Conservation (phyloP, 768 basidiomycete genomes). For the Trametes coccinea region DNA sequence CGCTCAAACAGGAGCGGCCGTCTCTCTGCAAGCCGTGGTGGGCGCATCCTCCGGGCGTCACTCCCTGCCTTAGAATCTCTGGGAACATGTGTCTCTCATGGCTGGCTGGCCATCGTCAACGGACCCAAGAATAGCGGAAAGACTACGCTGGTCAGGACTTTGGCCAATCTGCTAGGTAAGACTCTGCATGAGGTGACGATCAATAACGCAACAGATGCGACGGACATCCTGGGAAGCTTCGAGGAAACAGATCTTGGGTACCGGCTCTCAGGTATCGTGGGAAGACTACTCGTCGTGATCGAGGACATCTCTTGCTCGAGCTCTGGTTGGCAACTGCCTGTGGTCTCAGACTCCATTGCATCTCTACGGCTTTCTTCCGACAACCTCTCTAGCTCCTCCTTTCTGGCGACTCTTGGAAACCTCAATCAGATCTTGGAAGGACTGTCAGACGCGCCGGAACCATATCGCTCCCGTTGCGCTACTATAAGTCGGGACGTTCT, state of each 20-base stretch:
- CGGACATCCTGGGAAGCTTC: slow-evolving; percentile 93
- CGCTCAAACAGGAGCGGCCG: slow-evolving; percentile 36
- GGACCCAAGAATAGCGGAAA: slow-evolving; percentile 79
- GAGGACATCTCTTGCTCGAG: slow-evolving; percentile 13
- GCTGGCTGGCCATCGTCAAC: slow-evolving; percentile 88
- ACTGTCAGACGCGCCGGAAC: slow-evolving; percentile 22
- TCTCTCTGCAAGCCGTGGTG: slow-evolving; percentile 40
- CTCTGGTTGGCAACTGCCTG: slow-evolving; percentile 8
- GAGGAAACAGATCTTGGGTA: slow-evolving; percentile 78
- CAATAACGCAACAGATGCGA: slow-evolving; percentile 87
- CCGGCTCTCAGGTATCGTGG: slow-evolving; percentile 39
- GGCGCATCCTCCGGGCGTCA: slow-evolving; percentile 60
- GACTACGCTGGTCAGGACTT: slow-evolving; percentile 64
- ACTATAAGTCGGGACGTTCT: slow-evolving; percentile 27
- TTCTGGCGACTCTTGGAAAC: background rate
- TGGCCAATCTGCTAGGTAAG: slow-evolving; percentile 74
- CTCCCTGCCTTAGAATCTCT: slow-evolving; percentile 71
- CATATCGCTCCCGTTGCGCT: slow-evolving; percentile 9
- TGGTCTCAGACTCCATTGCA: background rate
- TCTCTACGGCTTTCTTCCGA: slow-evolving; percentile 18
- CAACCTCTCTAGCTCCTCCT: background rate
- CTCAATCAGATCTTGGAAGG: slow-evolving; percentile 30
- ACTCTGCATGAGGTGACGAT: slow-evolving; percentile 71
- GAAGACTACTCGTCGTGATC: slow-evolving; percentile 37
- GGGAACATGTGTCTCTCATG: slow-evolving; percentile 68